phyloP scores from a whole-genome alignment of 2,329 filamentous ascomycete species.

The Fusarium avenaceum region DNA sequence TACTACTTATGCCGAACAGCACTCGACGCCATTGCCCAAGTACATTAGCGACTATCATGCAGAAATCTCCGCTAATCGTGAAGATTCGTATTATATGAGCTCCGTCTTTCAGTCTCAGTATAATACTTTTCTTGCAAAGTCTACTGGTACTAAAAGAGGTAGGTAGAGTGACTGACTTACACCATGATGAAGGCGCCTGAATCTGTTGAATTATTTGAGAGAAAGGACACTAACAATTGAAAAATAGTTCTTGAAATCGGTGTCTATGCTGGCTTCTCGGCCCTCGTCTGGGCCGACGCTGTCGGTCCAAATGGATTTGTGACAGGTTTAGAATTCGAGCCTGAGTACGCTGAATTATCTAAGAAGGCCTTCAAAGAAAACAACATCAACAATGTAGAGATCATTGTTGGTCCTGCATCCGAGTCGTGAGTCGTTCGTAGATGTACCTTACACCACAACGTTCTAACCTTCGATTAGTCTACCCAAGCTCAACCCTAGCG shows the following conservation, averaged over 20 bases:
- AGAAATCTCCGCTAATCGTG: conserved; percentile 39
- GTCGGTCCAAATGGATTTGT: conserved; percentile 60
- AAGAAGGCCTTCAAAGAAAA: conserved; percentile 56
- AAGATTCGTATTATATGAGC: conserved; percentile 56
- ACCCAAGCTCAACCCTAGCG: conserved; percentile 48
- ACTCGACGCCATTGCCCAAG: conserved; percentile 59
- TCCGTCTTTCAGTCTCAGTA: conserved; percentile 59
- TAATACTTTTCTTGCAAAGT: conserved; percentile 58
- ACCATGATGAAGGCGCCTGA: background rate
- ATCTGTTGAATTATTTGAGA: background rate
- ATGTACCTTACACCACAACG: background rate
- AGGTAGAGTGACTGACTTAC: conserved; percentile 6
- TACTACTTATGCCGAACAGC: conserved; percentile 58
- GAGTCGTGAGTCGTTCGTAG: conserved; percentile 57
- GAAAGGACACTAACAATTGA: background rate
- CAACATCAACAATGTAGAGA: conserved; percentile 60
- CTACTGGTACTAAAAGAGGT: conserved; percentile 59
- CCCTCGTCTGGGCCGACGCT: conserved; percentile 62
- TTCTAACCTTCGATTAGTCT: conserved; percentile 38
- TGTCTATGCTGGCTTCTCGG: conserved; percentile 64
- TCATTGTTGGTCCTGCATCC: conserved; percentile 62
- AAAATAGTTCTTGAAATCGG: conserved; percentile 63
- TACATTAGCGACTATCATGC: conserved; percentile 60
- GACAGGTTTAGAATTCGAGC: conserved; percentile 60
- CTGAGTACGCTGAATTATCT: conserved; percentile 60